Evolutionary conservation across 2,329 filamentous ascomycete genomes (phyloP), one percentile per base, ranked within the genome.

Genomic region (Penicillium sclerotiorum): DNA sequence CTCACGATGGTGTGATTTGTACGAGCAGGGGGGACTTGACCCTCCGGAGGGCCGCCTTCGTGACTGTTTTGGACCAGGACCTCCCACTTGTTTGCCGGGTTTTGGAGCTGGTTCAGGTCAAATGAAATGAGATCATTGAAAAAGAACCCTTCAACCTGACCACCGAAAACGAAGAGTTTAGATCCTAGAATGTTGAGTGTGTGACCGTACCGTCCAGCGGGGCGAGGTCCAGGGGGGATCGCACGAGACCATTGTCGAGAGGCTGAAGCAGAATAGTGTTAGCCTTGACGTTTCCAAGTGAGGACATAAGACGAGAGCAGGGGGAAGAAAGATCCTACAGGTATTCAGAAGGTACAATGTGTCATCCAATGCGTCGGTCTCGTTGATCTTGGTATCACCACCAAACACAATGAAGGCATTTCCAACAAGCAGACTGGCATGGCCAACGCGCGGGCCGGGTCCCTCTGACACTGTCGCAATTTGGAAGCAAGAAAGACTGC

Each of bases 381-480:
- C 94, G 47, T 96, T 91, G 68, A 96, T 88, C 73, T 99, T 99
- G 44, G 94, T 99, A 71, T 99, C 95, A 67, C 94, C 94, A 42
- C 94, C 95, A 67, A 97, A 99, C 11, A 99, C 94, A 61, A 99
- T 99, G 70, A 97, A 99, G 0, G 94, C 94, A 72, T 99, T 99
- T 50, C 95, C 95, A 46, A 99, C 94, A 13, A 99, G 80, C 64
- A 99, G 78, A 77, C 92, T 95, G 17, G 93, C 82, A 74, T 99
- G 94, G 3, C 94, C 94, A 45, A 99, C 94, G 75, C 94, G 84
- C 1, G 95, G 94, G 4, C 94, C 92, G 1, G 94, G 95, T 0
- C 94, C 94, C 72, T 99, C 94, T 17, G 91, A 89, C 0, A 91
- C 94, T 1, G 94, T 96, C 9, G 88, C 84, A 48, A 99, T 84